Evolutionary conservation across 345 rosid genomes (phyloP).

Genomic region (Eucalyptus marginata): DNA sequence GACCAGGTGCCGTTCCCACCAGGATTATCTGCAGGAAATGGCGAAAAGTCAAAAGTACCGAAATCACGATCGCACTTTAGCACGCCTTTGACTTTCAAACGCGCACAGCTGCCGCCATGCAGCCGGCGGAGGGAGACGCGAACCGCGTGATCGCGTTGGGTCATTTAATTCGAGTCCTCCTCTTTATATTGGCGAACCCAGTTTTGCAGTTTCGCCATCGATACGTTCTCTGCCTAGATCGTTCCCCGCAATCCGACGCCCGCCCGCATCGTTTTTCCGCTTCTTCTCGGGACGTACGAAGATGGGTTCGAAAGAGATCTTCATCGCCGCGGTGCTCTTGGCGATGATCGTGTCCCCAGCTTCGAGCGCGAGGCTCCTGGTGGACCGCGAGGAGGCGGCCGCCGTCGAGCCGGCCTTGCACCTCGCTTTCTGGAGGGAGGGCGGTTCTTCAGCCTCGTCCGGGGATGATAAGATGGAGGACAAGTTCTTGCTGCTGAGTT

Average conservation of each 20-base stretch:
- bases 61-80: not conserved
- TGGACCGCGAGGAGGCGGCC: not conserved
- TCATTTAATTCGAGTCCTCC: not conserved
- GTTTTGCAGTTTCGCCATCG: not conserved
- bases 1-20: not conserved
- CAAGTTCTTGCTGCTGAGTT: constrained; percentile 4
- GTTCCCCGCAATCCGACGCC: not conserved
- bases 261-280: not conserved
- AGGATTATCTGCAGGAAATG: not conserved
- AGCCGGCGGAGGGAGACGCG: not conserved
- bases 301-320: not conserved
- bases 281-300: not conserved
- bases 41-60: not conserved
- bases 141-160: not conserved
- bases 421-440: not conserved
- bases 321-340: not conserved
- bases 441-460: not conserved
- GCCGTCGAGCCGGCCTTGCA: not conserved
- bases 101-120: not conserved
- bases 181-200: not conserved
- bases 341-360: not conserved
- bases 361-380: not conserved
- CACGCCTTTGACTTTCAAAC: not conserved
- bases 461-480: not conserved
- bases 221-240: not conserved